Conservation (phyloP, 2,329 filamentous ascomycete species). For the Parafenestella ontariensis region DNA sequence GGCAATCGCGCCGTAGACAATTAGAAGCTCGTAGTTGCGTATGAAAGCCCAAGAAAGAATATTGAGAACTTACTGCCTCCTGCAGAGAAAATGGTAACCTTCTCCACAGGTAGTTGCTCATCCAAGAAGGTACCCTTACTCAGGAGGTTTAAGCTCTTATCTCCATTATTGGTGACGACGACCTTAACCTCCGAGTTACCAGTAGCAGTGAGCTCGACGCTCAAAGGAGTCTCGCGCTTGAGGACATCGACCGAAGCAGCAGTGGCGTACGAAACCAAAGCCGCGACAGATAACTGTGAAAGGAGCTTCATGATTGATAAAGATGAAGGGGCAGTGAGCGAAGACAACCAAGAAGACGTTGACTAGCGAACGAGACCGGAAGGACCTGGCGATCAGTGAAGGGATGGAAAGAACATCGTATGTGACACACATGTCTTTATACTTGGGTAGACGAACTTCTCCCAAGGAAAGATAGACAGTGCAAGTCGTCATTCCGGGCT, state of each 20-base stretch:
- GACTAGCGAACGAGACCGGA: conserved; percentile 10
- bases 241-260: conserved; percentile 36
- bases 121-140: conserved; percentile 64
- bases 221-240: conserved; percentile 46
- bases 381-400: conserved; percentile 24
- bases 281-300: conserved; percentile 34
- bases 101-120: conserved; percentile 58
- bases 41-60: not conserved
- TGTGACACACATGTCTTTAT: conserved; percentile 29
- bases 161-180: conserved; percentile 61
- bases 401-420: conserved; percentile 21
- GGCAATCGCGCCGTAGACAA: not conserved
- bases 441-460: conserved; percentile 6
- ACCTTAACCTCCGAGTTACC: conserved; percentile 64
- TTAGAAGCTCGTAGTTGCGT: not conserved
- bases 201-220: conserved; percentile 54
- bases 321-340: not conserved
- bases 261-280: conserved; percentile 35
- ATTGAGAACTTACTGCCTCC: conserved; percentile 47
- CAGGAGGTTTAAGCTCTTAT: conserved; percentile 58
- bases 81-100: conserved; percentile 59
- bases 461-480: conserved; percentile 6
- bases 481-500: conserved; percentile 9
- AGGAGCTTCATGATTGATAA: conserved; percentile 37
- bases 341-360: conserved; percentile 6